A percentile compares a stretch with the other conserved stretches of the same genome.
These are phyloP conservation scores for Whalleya microplaca DNA, from an alignment of 2,329 filamentous ascomycete genomes.

Conservation along the genomic window DNA sequence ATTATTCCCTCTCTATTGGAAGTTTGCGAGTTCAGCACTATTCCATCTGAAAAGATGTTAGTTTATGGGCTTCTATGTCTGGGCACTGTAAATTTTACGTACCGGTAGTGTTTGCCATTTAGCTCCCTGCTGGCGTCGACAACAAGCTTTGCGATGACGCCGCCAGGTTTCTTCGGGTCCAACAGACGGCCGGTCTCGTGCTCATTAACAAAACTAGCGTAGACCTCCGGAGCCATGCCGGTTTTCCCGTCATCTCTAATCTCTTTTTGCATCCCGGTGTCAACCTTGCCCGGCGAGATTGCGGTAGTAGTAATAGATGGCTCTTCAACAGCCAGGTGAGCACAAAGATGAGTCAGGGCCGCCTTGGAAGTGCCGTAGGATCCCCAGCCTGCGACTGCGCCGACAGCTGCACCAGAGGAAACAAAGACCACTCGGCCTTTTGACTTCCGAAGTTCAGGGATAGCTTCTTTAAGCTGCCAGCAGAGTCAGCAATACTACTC, in stretches of 20 bases:
- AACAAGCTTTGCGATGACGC: constrained; percentile 82
- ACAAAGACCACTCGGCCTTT: constrained; percentile 76
- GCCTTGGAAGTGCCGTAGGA: constrained; percentile 84
- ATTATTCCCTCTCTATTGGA: constrained; percentile 42
- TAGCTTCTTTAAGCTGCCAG: constrained; percentile 67
- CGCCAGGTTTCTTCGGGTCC: constrained; percentile 80
- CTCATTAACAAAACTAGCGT: constrained; percentile 69
- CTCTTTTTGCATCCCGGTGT: constrained; percentile 88
- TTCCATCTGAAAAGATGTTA: constrained; percentile 52
- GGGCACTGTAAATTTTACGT: constrained; percentile 38
- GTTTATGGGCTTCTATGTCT: constrained; percentile 11
- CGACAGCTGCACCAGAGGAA: constrained; percentile 75
- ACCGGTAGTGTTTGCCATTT: constrained; percentile 77
- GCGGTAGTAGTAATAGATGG: constrained; percentile 73
- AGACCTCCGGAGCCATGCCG: constrained; percentile 58
- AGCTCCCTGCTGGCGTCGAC: constrained; percentile 66
- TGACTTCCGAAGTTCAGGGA: constrained; percentile 69
- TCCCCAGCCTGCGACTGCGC: constrained; percentile 73
- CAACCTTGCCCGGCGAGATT: constrained; percentile 78
- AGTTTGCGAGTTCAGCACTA: constrained; percentile 55
- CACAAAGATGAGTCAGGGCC: constrained; percentile 77
- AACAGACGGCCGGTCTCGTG: constrained; percentile 74
- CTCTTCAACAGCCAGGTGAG: constrained; percentile 77
- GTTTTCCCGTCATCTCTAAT: constrained; percentile 65
- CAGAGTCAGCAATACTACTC: constrained; percentile 33